Base-by-base conservation (phyloP, 176 grass and related monocot genomes). In the Oryza brachyantha region DNA sequence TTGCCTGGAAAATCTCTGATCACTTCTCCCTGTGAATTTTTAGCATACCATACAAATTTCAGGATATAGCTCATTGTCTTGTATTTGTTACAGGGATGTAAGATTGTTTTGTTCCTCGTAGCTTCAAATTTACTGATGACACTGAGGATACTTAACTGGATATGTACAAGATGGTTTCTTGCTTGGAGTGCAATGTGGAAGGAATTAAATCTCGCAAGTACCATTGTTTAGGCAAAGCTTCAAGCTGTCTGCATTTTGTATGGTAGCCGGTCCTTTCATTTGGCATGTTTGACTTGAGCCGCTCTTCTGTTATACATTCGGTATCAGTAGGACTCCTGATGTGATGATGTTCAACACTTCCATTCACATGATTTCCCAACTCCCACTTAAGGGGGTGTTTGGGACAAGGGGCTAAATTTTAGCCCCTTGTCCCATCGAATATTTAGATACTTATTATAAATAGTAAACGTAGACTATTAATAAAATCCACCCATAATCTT, bases 71-170 rank as follows among this genome's bases (percentile, higher is more conserved):
- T 59, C 70, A 76, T 28, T 41, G 35, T 7, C 43, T 39, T 81
- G 57, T 84, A 80, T 88, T 75, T 88, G 68, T 28, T 25, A n/a
- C 65, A 43, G 75, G 71, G 77, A 76, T 75, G 71, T 64, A 28
- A 70, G 32, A 35, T 74, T 54, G 31, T 80, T 75, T 45, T 88
- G n/a, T 17, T 76, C 69, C 17, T 61, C 31, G 50, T 88, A 81
- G 72, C 62, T 77, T 48, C 70, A 88, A 73, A 21, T 88, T 89
- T 76, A 74, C 65, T 66, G 76, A 85, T 77, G 36, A 76, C 39
- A 43, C 10, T 13, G 77, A 11, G 41, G 74, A 68, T 79, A 78
- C 75, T 81, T 65, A 26, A 79, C 37, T 52, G 65, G 66, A 81
- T 80, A 65, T 67, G 22, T 76, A 75, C 37, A 80, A 64, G 10